Conservation (phyloP, 345 rosid genomes). For the Aquilaria malaccensis region DNA sequence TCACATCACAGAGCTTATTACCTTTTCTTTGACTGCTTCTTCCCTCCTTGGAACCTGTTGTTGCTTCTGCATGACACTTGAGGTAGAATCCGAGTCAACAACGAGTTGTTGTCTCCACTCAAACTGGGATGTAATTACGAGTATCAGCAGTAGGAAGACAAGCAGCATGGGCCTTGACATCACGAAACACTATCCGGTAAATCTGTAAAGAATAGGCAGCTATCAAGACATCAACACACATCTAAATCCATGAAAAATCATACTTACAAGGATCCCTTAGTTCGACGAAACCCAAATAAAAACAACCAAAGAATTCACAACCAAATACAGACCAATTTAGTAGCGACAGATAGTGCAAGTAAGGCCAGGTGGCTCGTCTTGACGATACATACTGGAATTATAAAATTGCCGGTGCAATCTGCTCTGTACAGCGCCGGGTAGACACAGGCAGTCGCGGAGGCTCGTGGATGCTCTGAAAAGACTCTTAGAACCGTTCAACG, state of each 20-base stretch:
- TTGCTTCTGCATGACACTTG: constrained; percentile 48
- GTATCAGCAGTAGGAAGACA: constrained; percentile 61
- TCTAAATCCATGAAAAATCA: background rate
- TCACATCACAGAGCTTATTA: constrained; percentile 6
- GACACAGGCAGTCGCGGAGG: too few species aligned
- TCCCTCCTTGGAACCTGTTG: constrained; percentile 44
- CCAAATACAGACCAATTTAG: too few species aligned
- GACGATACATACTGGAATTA: too few species aligned
- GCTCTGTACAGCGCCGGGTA: too few species aligned
- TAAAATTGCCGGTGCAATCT: too few species aligned
- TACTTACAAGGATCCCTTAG: too few species aligned
- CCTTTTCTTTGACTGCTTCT: constrained; percentile 88
- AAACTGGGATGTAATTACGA: constrained; percentile 79
- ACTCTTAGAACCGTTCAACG: too few species aligned
- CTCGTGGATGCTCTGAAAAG: too few species aligned
- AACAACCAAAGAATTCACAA: too few species aligned
- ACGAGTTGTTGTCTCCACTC: constrained; percentile 91
- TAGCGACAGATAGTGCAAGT: too few species aligned
- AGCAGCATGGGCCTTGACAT: constrained; percentile 84
- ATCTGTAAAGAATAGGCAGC: constrained; percentile 24
- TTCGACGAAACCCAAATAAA: too few species aligned
- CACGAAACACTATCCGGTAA: constrained; percentile 21
- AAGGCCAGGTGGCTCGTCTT: too few species aligned
- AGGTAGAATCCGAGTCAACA: constrained; percentile 46
- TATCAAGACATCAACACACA: constrained; percentile 4